Evolutionary conservation across 192 early-diverging fungal genomes (phyloP).

Genomic region (Polychytrium aggregatum): DNA sequence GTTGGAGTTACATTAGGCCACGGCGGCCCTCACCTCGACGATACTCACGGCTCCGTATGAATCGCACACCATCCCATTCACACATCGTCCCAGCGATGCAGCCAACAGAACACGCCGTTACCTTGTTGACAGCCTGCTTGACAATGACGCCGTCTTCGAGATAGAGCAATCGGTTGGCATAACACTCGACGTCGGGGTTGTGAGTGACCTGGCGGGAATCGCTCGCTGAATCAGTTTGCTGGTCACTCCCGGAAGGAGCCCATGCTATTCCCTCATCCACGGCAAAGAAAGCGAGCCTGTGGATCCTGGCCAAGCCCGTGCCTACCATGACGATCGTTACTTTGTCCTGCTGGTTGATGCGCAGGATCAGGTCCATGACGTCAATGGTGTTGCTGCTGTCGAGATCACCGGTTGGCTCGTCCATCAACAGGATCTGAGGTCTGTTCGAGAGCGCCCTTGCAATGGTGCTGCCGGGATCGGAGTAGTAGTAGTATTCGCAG

Average conservation of each 20-base stretch:
- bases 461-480: conserved; percentile 15
- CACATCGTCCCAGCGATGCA: too few relatives aligned
- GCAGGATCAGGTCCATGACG: conserved; percentile 20
- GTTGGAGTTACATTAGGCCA: too few relatives aligned
- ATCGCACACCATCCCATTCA: neutral
- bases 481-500: neutral
- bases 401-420: conserved; percentile 79
- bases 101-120: too few relatives aligned
- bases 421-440: conserved; percentile 71
- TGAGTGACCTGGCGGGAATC: conserved; percentile 12
- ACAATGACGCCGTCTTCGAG: conserved; percentile 18
- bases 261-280: too few relatives aligned
- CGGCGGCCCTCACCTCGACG: neutral
- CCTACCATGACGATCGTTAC: conserved; percentile 18
- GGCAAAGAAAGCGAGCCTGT: too few relatives aligned
- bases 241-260: too few relatives aligned
- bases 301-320: neutral
- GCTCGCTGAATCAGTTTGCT: too few relatives aligned
- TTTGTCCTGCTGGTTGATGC: conserved; percentile 15
- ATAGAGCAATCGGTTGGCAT: conserved; percentile 20
- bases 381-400: conserved; percentile 36
- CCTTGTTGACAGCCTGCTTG: conserved; percentile 18
- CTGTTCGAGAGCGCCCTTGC: conserved; percentile 70
- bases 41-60: neutral
- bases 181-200: conserved; percentile 25